Evolutionary conservation across 2,329 filamentous ascomycete species (phyloP), one percentile per base, ranked within the genome.

Genomic region (Juglanconis sp.): DNA sequence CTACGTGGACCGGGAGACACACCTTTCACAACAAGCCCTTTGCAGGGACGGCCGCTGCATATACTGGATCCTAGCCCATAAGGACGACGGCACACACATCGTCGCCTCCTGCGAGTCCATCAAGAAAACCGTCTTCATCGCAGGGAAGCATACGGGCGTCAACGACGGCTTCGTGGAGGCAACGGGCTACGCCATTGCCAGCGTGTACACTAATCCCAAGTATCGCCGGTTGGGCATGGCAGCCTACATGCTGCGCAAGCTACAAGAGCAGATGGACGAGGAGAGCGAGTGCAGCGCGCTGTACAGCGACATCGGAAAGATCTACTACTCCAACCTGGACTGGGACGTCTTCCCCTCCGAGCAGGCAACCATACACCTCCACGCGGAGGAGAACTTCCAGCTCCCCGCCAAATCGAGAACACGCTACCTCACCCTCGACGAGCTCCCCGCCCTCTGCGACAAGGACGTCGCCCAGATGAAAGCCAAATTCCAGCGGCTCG

Each of bases 211-310:
- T 6, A 70, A 71, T 49, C 67, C 70, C 5, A 64, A 69, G 24
- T 69, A 72, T 47, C 72, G 74, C 46, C 65, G 66, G 36, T 60
- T 66, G 6, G 74, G 75, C 32, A 71, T 75, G 68, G 75, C 74
- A 1, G 70, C 68, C n/a, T 63, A 65, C 59, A 69, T 77, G 58
- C 64, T 77, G 44, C 66, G 57, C 46, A 64, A 64, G n/a, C 62
- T 76, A 2, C 70, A 72, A 56, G 64, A 72, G 48, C 61, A 61
- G n/a, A 70, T 76, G 63, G 73, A 77, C 59, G 15, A 53, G 40
- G 66, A 68, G n/a, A 66, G 70, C 59, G 70, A 68, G 42, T 73
- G 70, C 63, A 75, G 72, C 51, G 67, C 72, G 10, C 62, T 77
- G 34, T 76, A 72, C 66, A 75, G 72, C 64, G 71, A 71, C 53